A percentile compares a stretch with the other conserved stretches of the same genome.
Evolutionary conservation across 2,329 filamentous ascomycete species (phyloP).

Genomic region (Colletotrichum navitas): DNA sequence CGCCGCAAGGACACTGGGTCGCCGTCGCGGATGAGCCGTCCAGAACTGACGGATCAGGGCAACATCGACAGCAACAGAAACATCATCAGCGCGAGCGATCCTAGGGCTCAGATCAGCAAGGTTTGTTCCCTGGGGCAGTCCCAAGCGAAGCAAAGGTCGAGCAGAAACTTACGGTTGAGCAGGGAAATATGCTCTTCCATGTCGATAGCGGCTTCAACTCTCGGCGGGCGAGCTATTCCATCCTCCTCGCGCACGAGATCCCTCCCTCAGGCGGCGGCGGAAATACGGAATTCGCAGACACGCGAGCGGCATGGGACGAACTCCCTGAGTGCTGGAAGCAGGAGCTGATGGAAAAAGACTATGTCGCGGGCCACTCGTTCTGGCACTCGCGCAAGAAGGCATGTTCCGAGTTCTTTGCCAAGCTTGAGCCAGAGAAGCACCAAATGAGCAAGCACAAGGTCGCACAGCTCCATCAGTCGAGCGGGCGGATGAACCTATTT

Average conservation of each 20-base stretch:
- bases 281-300: slow-evolving; percentile 66
- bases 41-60: slow-evolving; percentile 67
- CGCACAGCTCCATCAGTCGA: slow-evolving; percentile 64
- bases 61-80: slow-evolving; percentile 62
- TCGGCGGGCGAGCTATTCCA: slow-evolving; percentile 63
- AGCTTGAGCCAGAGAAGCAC: slow-evolving; percentile 55
- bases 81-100: slow-evolving; percentile 48
- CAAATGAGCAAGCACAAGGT: slow-evolving; percentile 61
- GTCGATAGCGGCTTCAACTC: slow-evolving; percentile 69
- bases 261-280: slow-evolving; percentile 62
- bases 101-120: slow-evolving; percentile 56
- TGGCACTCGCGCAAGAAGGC: slow-evolving; percentile 66
- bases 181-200: slow-evolving; percentile 66
- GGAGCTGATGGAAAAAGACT: slow-evolving; percentile 54
- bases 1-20: slow-evolving; percentile 26
- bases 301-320: slow-evolving; percentile 63
- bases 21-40: slow-evolving; percentile 21
- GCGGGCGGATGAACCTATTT: slow-evolving; percentile 65
- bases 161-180: background rate
- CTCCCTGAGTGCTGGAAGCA: slow-evolving; percentile 53
- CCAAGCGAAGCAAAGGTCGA: no score
- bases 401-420: slow-evolving; percentile 61
- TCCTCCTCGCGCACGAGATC: slow-evolving; percentile 63
- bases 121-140: slow-evolving; percentile 44
- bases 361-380: slow-evolving; percentile 64